phyloP scores from a whole-genome alignment of 2,329 filamentous ascomycete species.

The Tolypocladium ophioglossoides region DNA sequence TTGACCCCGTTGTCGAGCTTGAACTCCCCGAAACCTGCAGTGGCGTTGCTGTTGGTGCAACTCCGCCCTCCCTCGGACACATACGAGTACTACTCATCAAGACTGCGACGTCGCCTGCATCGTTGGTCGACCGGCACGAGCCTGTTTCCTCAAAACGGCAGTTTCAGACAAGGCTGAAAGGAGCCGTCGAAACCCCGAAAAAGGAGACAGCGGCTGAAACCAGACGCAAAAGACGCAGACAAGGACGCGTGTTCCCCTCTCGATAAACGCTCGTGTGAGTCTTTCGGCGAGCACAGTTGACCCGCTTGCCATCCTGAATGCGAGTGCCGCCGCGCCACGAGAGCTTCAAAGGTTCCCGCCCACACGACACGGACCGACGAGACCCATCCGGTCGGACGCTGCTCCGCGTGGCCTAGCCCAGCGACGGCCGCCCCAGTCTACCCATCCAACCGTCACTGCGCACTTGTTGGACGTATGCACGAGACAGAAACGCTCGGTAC shows the following conservation, averaged over 20 bases:
- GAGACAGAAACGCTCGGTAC: neutral
- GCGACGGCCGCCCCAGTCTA: neutral
- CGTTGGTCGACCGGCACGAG: neutral
- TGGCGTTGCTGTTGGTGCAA: neutral
- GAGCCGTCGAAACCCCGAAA: neutral
- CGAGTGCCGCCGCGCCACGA: neutral
- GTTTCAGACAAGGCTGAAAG: no score
- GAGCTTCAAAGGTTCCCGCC: neutral
- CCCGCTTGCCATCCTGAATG: neutral
- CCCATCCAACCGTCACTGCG: neutral
- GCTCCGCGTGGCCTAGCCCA: neutral
- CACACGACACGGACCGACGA: neutral
- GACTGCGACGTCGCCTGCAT: neutral
- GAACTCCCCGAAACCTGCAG: neutral
- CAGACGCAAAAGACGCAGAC: neutral
- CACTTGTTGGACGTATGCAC: neutral
- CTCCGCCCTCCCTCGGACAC: neutral
- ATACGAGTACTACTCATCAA: neutral
- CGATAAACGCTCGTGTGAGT: conserved; percentile 1
- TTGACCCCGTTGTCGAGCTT: neutral
- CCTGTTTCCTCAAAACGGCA: neutral
- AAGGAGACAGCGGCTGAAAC: neutral
- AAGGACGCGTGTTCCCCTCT: neutral
- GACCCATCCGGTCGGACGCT: neutral
- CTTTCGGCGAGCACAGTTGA: neutral